Conservation (phyloP, 1,284 basidiomycete species). For the Microbotryum violaceum region DNA sequence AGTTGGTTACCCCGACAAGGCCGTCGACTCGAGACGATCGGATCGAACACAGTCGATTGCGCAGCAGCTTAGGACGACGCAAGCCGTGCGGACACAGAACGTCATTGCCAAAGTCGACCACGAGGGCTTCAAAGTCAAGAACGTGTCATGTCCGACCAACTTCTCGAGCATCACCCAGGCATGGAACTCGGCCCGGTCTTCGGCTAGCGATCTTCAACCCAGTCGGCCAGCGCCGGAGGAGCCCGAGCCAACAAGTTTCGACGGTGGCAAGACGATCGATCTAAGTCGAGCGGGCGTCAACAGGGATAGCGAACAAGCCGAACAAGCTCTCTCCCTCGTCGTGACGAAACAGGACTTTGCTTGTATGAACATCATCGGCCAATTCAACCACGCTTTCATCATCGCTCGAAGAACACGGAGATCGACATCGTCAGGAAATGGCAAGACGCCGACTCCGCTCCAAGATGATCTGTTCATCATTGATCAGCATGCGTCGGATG, state of each 20-base stretch:
- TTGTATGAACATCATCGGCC: constrained; percentile 77
- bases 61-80: no score
- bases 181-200: no score
- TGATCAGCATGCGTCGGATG: constrained; percentile 62
- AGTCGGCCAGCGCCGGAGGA: no score
- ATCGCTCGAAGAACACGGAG: constrained; percentile 55
- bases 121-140: no score
- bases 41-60: no score
- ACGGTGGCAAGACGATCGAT: background rate
- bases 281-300: constrained; percentile 52
- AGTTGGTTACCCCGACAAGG: no score
- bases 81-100: no score
- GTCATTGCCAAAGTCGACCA: no score
- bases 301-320: constrained; percentile 55
- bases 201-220: no score
- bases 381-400: constrained; percentile 96
- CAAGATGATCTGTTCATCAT: constrained; percentile 89
- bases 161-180: no score
- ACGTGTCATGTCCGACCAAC: no score
- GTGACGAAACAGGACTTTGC: constrained; percentile 84
- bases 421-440: background rate
- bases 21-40: no score
- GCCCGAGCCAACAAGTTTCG: background rate
- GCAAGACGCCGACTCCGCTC: constrained; percentile 20
- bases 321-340: constrained; percentile 68